A percentile compares a stretch with the other conserved stretches of the same genome.
Conservation (phyloP, 768 basidiomycete species). For the Mycena olivaceomarginata region DNA sequence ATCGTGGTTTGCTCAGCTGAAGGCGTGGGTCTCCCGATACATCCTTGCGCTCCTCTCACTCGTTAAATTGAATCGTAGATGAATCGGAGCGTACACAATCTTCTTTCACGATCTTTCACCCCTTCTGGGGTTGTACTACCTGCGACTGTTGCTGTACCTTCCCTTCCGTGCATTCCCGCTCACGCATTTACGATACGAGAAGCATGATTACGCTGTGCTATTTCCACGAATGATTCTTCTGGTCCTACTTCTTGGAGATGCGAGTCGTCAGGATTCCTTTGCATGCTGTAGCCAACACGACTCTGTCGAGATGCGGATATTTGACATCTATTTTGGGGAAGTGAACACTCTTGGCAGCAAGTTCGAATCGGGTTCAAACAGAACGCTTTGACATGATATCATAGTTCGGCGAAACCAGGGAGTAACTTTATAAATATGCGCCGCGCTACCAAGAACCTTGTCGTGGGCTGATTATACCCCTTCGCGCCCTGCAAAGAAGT, state of each 20-base stretch:
- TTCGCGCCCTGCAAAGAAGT: not conserved
- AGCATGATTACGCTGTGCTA: not conserved
- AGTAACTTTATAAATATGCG: conserved; percentile 9
- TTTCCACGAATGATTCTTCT: not conserved
- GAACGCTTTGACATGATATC: conserved; percentile 15
- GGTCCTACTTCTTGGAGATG: not conserved
- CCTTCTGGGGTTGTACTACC: conserved; percentile 15
- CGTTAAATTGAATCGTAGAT: conserved; percentile 49
- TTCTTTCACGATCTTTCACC: conserved; percentile 8
- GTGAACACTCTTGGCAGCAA: conserved; percentile 15
- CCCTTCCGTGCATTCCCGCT: not conserved
- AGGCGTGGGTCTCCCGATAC: conserved; percentile 50
- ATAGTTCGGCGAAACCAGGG: conserved; percentile 34
- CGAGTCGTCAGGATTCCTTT: not conserved
- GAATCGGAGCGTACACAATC: conserved; percentile 12
- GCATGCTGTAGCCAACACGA: not conserved
- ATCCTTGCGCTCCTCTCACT: conserved; percentile 49
- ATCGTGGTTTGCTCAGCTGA: conserved; percentile 41
- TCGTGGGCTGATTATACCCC: conserved; percentile 14
- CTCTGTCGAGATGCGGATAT: too few relatives aligned
- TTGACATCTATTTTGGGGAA: conserved; percentile 18
- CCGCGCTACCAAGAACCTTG: conserved; percentile 18
- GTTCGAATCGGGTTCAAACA: conserved; percentile 15
- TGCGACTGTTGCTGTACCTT: not conserved
- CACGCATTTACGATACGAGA: not conserved